Conservation (phyloP, 352 stramenopile genomes). For the Halophytophthora polymorphica region DNA sequence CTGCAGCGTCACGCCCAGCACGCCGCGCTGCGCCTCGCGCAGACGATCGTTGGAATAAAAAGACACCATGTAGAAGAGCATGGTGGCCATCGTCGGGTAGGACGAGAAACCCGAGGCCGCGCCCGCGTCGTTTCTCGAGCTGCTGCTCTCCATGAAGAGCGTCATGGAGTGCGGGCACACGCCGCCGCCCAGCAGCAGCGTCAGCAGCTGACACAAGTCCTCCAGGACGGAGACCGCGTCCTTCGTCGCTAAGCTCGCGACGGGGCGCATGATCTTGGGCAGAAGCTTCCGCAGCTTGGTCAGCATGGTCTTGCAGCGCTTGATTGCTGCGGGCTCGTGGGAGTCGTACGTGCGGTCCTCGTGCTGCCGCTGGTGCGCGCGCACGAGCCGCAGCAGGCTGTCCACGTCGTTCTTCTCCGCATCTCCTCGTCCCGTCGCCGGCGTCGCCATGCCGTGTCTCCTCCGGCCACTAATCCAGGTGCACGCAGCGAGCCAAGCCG, state of each 20-base stretch:
- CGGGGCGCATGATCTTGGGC: conserved; percentile 59
- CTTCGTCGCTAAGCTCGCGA: conserved; percentile 32
- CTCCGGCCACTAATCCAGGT: too few relatives aligned
- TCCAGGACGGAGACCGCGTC: conserved; percentile 37
- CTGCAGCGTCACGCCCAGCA: conserved; percentile 44
- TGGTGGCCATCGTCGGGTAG: conserved; percentile 50
- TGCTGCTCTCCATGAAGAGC: conserved; percentile 46
- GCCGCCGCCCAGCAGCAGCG: conserved; percentile 34
- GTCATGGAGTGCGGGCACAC: conserved; percentile 61
- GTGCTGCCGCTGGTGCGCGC: conserved; percentile 45
- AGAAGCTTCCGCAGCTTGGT: conserved; percentile 66
- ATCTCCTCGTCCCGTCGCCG: conserved; percentile 7
- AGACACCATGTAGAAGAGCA: conserved; percentile 74
- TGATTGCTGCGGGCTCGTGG: conserved; percentile 28
- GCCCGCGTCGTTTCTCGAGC: background rate
- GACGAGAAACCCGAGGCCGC: conserved; percentile 26
- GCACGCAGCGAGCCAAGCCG: background rate
- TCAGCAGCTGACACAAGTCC: conserved; percentile 55
- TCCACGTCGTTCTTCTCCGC: conserved; percentile 51
- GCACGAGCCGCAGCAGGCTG: conserved; percentile 42
- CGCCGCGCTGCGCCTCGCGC: conserved; percentile 33
- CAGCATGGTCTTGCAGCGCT: conserved; percentile 63
- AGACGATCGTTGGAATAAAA: conserved; percentile 56
- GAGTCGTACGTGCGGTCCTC: conserved; percentile 40
- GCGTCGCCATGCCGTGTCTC: conserved; percentile 5